These are phyloP conservation scores for Ormosia emarginata DNA, from an alignment of 306 rosid genomes.

Conservation along the genomic window DNA sequence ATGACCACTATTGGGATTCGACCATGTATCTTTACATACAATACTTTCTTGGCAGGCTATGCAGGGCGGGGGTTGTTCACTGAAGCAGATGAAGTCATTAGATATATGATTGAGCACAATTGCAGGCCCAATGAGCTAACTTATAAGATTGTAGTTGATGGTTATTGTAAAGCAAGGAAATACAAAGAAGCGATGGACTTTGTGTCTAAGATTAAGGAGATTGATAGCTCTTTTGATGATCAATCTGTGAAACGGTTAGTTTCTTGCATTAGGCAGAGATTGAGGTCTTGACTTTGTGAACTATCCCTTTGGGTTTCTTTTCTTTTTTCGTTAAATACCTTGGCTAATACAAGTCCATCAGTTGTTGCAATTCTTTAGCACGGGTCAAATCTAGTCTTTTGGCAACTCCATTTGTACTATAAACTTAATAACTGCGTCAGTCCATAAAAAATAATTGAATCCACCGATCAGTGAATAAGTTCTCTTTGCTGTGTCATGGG, in stretches of 20 bases:
- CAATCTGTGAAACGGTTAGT: slow-evolving; percentile 55
- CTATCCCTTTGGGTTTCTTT: neutral
- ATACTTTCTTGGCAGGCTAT: slow-evolving; percentile 83
- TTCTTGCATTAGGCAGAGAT: slow-evolving; percentile 50
- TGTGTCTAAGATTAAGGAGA: slow-evolving; percentile 58
- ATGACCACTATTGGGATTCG: slow-evolving; percentile 74
- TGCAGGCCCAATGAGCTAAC: slow-evolving; percentile 83
- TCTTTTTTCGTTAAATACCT: neutral
- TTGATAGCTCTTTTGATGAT: slow-evolving; percentile 54
- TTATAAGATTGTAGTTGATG: slow-evolving; percentile 85
- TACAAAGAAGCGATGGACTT: slow-evolving; percentile 72
- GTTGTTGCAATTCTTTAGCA: neutral
- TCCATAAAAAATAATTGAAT: neutral
- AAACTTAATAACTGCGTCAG: slow-evolving; percentile 9
- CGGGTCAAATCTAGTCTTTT: neutral
- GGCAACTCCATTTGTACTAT: slow-evolving; percentile 13
- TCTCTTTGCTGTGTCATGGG: neutral
- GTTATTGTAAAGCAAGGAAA: slow-evolving; percentile 67
- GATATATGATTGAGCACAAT: slow-evolving; percentile 72
- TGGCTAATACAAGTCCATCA: slow-evolving; percentile 17
- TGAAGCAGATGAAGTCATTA: slow-evolving; percentile 80
- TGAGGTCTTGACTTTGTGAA: slow-evolving; percentile 33
- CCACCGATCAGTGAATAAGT: neutral
- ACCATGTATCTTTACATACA: slow-evolving; percentile 84
- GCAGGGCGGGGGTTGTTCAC: slow-evolving; percentile 60